These are phyloP conservation scores for Leccinum uliginosum DNA, from an alignment of 768 basidiomycete genomes.

Conservation along the genomic window DNA sequence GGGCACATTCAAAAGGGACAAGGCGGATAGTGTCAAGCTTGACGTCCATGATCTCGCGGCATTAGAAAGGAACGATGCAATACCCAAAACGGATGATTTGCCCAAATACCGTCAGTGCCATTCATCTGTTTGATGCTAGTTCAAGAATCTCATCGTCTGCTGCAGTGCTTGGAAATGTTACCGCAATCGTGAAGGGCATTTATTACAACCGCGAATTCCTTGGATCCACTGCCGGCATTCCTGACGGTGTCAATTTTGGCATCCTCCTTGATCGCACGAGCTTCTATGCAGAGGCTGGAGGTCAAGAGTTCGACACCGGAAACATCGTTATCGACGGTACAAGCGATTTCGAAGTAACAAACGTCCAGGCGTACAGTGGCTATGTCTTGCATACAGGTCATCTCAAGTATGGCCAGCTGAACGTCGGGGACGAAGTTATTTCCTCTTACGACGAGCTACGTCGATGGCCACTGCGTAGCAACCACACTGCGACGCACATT, in stretches of 20 bases:
- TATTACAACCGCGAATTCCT: slow-evolving; percentile 79
- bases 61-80: slow-evolving; percentile 68
- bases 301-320: slow-evolving; percentile 96
- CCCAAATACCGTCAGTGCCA: slow-evolving; percentile 76
- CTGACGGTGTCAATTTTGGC: slow-evolving; percentile 70
- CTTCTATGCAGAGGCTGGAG: slow-evolving; percentile 97
- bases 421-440: slow-evolving; percentile 76
- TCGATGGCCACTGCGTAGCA: slow-evolving; percentile 93
- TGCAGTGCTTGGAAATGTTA: slow-evolving; percentile 72
- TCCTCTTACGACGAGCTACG: slow-evolving; percentile 95
- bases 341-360: slow-evolving; percentile 89
- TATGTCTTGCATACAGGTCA: slow-evolving; percentile 92
- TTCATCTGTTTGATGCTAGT: not conserved
- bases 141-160: slow-evolving; percentile 1
- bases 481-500: slow-evolving; percentile 98
- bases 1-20: slow-evolving; percentile 68
- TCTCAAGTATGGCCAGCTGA: slow-evolving; percentile 83
- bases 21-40: slow-evolving; percentile 71
- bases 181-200: slow-evolving; percentile 74
- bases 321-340: slow-evolving; percentile 89
- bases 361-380: slow-evolving; percentile 92
- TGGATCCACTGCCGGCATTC: slow-evolving; percentile 59
- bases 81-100: slow-evolving; percentile 92
- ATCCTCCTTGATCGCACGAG: slow-evolving; percentile 87
- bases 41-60: slow-evolving; percentile 93